Percentiles rank a stretch among this genome's conserved stretches.
Conservation (phyloP, 2,329 filamentous ascomycete species). For the Colletotrichum somersetense region DNA sequence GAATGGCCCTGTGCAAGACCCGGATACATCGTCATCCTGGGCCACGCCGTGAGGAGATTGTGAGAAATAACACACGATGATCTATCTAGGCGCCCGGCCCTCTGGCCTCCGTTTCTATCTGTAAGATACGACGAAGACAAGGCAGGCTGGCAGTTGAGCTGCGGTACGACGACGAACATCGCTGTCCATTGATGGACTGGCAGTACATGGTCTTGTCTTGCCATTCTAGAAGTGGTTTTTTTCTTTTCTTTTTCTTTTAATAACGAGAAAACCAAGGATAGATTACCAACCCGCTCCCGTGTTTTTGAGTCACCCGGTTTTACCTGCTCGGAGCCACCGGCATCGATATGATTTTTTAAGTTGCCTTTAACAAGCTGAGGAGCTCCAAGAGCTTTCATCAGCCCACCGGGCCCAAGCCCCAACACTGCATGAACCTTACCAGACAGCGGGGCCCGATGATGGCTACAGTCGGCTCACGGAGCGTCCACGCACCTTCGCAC, state of each 20-base stretch:
- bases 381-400: neutral
- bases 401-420: neutral
- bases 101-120: neutral
- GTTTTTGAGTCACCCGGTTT: constrained; percentile 20
- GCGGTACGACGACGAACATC: neutral
- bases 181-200: neutral
- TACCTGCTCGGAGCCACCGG: neutral
- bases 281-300: neutral
- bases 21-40: neutral
- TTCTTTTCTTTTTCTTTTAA: no score
- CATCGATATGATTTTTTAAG: neutral
- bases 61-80: neutral
- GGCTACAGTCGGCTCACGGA: constrained; percentile 38
- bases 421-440: constrained; percentile 23
- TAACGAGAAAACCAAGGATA: neutral
- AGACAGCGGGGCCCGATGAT: constrained; percentile 27
- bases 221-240: neutral
- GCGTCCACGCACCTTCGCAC: constrained; percentile 55
- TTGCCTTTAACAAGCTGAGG: neutral
- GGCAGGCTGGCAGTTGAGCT: neutral
- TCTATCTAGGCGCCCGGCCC: neutral
- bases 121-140: neutral
- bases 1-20: neutral
- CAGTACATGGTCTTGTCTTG: neutral
- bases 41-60: neutral